A percentile compares a stretch with the other conserved stretches of the same genome.
Evolutionary conservation across 306 rosid genomes (phyloP).

Genomic region (Quercus agrifolia): DNA sequence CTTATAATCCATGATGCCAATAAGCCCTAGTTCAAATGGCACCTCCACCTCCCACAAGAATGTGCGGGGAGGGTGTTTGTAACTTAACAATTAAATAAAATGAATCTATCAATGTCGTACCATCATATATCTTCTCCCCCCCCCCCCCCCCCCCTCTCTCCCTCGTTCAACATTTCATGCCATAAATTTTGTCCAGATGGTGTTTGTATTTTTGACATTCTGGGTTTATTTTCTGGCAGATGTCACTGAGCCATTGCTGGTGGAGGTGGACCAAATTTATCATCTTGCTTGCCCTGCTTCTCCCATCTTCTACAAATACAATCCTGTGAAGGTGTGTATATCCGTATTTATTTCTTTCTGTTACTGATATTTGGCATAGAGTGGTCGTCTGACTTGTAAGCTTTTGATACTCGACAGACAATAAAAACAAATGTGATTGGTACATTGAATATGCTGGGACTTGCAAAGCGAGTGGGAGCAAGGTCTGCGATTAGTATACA

Average conservation of each 20-base stretch:
- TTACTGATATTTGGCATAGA: not conserved
- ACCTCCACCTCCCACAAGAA: too few species aligned
- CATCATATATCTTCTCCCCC: not conserved
- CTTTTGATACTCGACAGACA: constrained; percentile 50
- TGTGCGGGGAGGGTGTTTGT: too few species aligned
- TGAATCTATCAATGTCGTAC: not conserved
- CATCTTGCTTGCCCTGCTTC: constrained; percentile 99
- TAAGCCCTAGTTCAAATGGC: too few species aligned
- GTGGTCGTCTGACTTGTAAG: not conserved
- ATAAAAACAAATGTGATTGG: constrained; percentile 97
- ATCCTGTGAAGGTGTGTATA: constrained; percentile 79
- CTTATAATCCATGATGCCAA: not conserved
- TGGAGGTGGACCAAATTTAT: constrained; percentile 93
- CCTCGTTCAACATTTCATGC: not conserved
- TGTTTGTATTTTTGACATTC: not conserved
- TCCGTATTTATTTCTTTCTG: not conserved
- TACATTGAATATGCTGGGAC: constrained; percentile 97
- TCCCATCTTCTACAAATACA: constrained; percentile 95
- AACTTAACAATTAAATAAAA: too few species aligned
- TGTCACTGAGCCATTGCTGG: constrained; percentile 80
- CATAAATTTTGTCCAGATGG: not conserved
- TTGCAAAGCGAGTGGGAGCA: constrained; percentile 98
- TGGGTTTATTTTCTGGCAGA: constrained; percentile 35
- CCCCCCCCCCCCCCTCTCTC: not conserved
- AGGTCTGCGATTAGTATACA: constrained; percentile 40